Evolutionary conservation across 78 protist genomes (phyloP), one percentile per base, ranked within the genome.

Genomic region (Dictyostelium citrinum): DNA sequence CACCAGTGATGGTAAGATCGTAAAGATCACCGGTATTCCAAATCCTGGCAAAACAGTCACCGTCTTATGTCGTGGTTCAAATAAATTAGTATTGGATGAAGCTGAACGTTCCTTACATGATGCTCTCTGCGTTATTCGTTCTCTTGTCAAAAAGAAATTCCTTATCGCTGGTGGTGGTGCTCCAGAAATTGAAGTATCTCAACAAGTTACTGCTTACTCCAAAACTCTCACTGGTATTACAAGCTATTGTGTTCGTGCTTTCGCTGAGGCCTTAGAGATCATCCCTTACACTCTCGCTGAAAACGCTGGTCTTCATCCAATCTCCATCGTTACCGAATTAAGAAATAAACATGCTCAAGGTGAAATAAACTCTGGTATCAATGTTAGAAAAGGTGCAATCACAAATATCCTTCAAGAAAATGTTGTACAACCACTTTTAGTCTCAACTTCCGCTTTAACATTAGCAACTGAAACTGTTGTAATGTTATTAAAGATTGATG

Each of bases 91-190:
- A 17, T 71, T 98, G 24, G 99, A 97, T 55, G 99, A 99, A 95
- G 96, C 99, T 37, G 99, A 99, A 39, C 97, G 99, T 31, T 98
- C 99, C 5, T 10, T 99, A 77, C 99, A 99, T 93, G 99, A 99
- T 83, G 99, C 99, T 8, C 98, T 99, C 67, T 99, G 99, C 78
- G 99, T 99, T 74, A 95, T 99, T 67, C 98, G 99, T 45, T 96
- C 98, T 51, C 95, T 99, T 27, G 99, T 99, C 68, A 99, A 99
- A 97, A 90, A 95, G 95, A 82, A 86, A 80, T 95, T 55, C 61
- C 49, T 99, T 51, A 93, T 98, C 74, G 97, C 99, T 16, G 99
- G 99, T 45, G 99, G 99, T 31, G 99, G 99, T 41, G 99, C 99
- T 0, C 98, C 99, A 55, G 99, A 99, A 86, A 98, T 84, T 24